Conservation (phyloP, 768 basidiomycete genomes). For the Leccinum subgranulosum region DNA sequence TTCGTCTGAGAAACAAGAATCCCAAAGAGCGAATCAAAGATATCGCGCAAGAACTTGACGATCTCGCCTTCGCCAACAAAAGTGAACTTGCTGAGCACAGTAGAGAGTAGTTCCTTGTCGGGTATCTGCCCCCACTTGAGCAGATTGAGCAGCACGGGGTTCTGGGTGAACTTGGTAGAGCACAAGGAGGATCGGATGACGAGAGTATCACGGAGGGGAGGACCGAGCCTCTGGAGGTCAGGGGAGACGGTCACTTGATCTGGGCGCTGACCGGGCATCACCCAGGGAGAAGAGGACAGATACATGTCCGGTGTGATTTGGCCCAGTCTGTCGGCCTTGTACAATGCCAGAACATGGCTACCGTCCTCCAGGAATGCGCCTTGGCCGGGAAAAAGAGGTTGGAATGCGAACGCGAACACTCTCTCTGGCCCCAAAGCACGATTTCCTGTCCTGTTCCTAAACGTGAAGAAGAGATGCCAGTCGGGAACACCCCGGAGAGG, state of each 20-base stretch:
- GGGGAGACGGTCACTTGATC: slow-evolving; percentile 58
- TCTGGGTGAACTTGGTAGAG: slow-evolving; percentile 91
- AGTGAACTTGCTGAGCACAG: slow-evolving; percentile 78
- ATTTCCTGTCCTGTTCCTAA: slow-evolving; percentile 68
- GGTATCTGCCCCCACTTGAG: slow-evolving; percentile 75
- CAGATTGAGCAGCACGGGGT: slow-evolving; percentile 75
- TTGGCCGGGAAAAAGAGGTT: slow-evolving; percentile 78
- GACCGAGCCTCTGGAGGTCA: slow-evolving; percentile 62
- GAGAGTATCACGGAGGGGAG: slow-evolving; percentile 73
- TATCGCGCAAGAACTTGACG: slow-evolving; percentile 86
- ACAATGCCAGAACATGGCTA: slow-evolving; percentile 79
- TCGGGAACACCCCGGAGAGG: slow-evolving; percentile 63
- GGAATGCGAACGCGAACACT: slow-evolving; percentile 90
- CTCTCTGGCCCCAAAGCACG: slow-evolving; percentile 53
- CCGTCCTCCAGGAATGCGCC: slow-evolving; percentile 87
- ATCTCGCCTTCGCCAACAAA: slow-evolving; percentile 95
- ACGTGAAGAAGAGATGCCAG: slow-evolving; percentile 95
- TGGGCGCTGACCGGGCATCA: slow-evolving; percentile 50
- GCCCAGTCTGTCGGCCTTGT: slow-evolving; percentile 70
- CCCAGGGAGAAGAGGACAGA: slow-evolving; percentile 62
- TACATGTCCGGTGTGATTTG: slow-evolving; percentile 69
- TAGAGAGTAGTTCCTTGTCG: slow-evolving; percentile 62
- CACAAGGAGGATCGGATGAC: slow-evolving; percentile 86
- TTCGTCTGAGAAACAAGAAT: slow-evolving; percentile 78
- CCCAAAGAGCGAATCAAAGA: slow-evolving; percentile 90